These are phyloP conservation scores for Talaromyces atroroseus DNA, from an alignment of 2,329 filamentous ascomycete genomes.

Conservation along the genomic window DNA sequence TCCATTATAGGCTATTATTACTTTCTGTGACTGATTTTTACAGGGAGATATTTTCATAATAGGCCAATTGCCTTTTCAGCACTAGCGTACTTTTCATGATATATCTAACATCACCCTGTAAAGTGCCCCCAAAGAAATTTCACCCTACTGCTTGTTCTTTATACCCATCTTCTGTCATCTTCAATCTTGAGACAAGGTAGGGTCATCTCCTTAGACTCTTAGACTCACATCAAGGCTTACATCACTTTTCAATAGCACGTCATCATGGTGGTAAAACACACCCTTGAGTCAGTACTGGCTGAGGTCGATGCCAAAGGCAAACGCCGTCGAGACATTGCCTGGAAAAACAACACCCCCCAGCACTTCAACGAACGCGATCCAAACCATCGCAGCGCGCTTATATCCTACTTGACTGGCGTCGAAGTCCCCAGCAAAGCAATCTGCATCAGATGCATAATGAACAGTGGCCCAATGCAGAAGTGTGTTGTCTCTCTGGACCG, in stretches of 20 bases:
- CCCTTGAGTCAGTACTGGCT: neutral
- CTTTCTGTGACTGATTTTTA: neutral
- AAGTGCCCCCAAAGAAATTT: no score
- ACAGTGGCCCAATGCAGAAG: neutral
- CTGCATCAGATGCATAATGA: neutral
- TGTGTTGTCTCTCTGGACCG: neutral
- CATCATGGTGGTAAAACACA: neutral
- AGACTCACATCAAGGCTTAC: neutral
- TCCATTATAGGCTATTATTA: neutral
- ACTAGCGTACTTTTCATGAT: neutral
- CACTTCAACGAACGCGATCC: neutral
- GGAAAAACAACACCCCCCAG: neutral
- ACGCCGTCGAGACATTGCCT: neutral
- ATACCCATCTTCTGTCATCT: neutral
- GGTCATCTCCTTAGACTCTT: neutral
- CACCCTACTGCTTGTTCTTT: neutral
- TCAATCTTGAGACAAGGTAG: neutral
- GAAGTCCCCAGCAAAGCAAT: neutral
- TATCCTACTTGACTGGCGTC: neutral
- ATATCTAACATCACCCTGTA: neutral
- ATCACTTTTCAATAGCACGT: neutral
- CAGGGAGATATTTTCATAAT: neutral
- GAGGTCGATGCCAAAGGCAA: neutral
- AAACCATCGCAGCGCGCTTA: neutral
- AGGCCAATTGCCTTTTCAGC: neutral